Evolutionary conservation across 805 yeast genomes (phyloP).

Genomic region (Candida qinlingensis): DNA sequence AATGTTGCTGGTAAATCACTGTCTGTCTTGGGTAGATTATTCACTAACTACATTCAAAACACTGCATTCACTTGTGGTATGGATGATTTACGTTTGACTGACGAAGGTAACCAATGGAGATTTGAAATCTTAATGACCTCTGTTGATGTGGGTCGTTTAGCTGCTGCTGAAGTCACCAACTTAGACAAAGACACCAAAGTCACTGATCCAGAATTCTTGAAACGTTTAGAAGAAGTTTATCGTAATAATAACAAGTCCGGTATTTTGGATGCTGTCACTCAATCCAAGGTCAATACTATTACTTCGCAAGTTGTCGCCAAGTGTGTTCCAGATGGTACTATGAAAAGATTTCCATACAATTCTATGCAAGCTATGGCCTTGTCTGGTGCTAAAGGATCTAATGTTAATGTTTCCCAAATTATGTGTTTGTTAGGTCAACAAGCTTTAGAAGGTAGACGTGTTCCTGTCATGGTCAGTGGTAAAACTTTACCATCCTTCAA

Average conservation of each 20-base stretch:
- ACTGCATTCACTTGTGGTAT: constrained; percentile 98
- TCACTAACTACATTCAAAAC: constrained; percentile 88
- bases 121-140: constrained; percentile 72
- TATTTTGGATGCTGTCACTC: constrained; percentile 91
- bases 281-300: constrained; percentile 84
- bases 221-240: constrained; percentile 87
- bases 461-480: constrained; percentile 98
- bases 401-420: constrained; percentile 96
- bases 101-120: constrained; percentile 89
- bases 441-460: constrained; percentile 98
- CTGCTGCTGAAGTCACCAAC: constrained; percentile 93
- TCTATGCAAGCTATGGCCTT: constrained; percentile 99
- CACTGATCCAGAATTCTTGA: constrained; percentile 71
- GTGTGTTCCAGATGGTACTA: constrained; percentile 95
- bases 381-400: constrained; percentile 99
- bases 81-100: constrained; percentile 94
- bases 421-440: constrained; percentile 99
- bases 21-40: constrained; percentile 89
- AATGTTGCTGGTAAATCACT: constrained; percentile 82
- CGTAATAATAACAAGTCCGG: constrained; percentile 92
- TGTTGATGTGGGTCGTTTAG: constrained; percentile 78
- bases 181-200: constrained; percentile 46
- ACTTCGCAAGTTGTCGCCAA: constrained; percentile 91
- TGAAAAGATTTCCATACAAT: constrained; percentile 92
- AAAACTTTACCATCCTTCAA: constrained; percentile 95